Evolutionary conservation across 2,329 filamentous ascomycete genomes (phyloP), one percentile per base, ranked within the genome.

Genomic region (Fusarium palustre): DNA sequence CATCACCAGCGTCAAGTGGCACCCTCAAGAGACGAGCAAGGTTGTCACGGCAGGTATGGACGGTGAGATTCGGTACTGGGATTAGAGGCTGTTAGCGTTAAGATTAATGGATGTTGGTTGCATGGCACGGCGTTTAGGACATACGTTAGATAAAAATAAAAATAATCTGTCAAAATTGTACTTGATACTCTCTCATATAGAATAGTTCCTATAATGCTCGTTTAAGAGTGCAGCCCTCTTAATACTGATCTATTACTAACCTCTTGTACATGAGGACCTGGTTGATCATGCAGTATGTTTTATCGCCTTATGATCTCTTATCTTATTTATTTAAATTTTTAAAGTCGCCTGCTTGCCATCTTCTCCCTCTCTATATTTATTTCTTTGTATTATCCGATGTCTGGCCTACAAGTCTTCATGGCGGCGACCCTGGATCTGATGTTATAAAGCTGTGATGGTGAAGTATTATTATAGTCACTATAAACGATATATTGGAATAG

Each of bases 1-100:
- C 7, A 86, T 97, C 56, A 93, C 93, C n/a, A 92, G 91, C 71
- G 88, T 96, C 60, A 92, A 92, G 78, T 99, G 96, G 95, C 94
- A 98, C 80, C 94, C 95, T n/a, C 92, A 97, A 81, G 96, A 99
- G 85, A 96, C 91, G 20, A 96, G 92, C 77, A 97, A 97, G 85
- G 90, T 98, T 36, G 92, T 91, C 3, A 97, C 94, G 31, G 97
- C 94, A 15, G 96, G 96, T 22, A 81, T 97, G 80, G 93, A 97
- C 75, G 95, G 96, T 7, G 85, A 91, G 46, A 93, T 99, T 65
- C 92, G 92, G 79, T 95, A 95, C 79, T 98, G 94, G 93, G 96
- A 98, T 85, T 98, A 86, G 53, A 62, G 24, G 22, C 15, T 59
- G 25, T 49, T 12, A 59, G 55, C 41, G 22, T 47, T 36, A 59